Evolutionary conservation across 1,284 basidiomycete species (phyloP).

Genomic region (Cutaneotrichosporon cavernicola): DNA sequence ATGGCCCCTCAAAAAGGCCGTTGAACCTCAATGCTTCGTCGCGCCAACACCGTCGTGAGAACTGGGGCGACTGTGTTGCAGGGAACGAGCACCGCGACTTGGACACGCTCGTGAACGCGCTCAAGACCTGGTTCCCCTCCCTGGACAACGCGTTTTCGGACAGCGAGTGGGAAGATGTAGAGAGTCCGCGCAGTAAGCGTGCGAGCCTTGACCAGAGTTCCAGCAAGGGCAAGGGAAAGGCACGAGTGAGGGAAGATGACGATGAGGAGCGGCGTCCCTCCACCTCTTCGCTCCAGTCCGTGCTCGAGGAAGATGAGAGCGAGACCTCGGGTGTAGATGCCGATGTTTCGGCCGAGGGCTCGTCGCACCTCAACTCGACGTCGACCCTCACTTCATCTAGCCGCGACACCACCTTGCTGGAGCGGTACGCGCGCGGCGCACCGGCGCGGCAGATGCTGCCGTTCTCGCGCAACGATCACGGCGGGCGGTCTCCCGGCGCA

Average conservation of each 20-base stretch:
- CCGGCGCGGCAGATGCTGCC: neutral
- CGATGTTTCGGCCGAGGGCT: neutral
- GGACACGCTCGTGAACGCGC: neutral
- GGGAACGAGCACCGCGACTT: neutral
- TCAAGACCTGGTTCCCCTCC: neutral
- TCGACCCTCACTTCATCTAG: neutral
- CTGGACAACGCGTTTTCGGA: neutral
- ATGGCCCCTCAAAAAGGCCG: neutral
- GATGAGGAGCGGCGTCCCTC: neutral
- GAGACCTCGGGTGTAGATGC: neutral
- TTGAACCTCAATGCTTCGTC: neutral
- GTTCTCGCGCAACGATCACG: neutral
- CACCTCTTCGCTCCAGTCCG: neutral
- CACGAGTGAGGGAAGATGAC: neutral
- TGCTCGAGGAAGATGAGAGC: neutral
- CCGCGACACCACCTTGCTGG: neutral
- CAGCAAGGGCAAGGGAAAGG: neutral
- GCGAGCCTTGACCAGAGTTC: neutral
- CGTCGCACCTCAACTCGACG: neutral
- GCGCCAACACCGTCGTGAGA: neutral
- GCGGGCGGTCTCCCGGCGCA: neutral
- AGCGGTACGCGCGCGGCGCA: neutral
- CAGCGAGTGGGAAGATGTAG: neutral
- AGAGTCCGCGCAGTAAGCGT: neutral
- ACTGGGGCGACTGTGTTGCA: slow-evolving; percentile 3